Base-by-base conservation (phyloP, 225 moss, liverwort and hornwort genomes). In the Anthoceros angustus region DNA sequence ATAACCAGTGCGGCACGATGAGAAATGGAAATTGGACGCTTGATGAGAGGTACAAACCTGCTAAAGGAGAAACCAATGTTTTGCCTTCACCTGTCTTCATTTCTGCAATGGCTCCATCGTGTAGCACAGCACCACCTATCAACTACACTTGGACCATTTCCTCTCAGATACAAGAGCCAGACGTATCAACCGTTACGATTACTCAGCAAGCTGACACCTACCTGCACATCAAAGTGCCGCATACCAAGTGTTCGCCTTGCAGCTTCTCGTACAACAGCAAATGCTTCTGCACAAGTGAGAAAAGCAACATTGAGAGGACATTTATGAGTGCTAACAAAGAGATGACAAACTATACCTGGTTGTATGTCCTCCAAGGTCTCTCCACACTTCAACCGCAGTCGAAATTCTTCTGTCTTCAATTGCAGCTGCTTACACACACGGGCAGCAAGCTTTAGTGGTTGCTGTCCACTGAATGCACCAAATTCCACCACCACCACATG, bases 201-300 rank as follows among this genome's bases (percentile, higher is more conserved):
- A 60, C 21, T 32, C 26, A 18, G 18, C 24, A 11, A 62, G 16
- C 12, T 42, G 61, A 14, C 43, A 4, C 21, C 21, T 68, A 94
- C 94, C 88, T 95, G 95, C 10, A 98, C 98, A 81, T 98, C 98
- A 39, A 98, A 98, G 66, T 98, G 98, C 12, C 98, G 87, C 98
- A 98, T 98, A 42, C 92, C 92, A 39, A 98, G 89, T 64, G 87
- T 86, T 32, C 98, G 98, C 77, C 84, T 81, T 12, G 92, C 87
- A 70, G 98, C 98, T 76, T 98, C 98, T 65, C 98, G 83, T 32
- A 98, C 89, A 61, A 92, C 98, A 40, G 98, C 89, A 79, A 98
- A 98, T 9, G 92, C 98, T 80, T 98, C 98, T 82, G 78, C 64
- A 40, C 32, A 50, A 65, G 32, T 32, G 32, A 32, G 45, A 7